Evolutionary conservation across 805 yeast genomes (phyloP), one percentile per base, ranked within the genome.

Genomic region (Candida khao-thaluensis): DNA sequence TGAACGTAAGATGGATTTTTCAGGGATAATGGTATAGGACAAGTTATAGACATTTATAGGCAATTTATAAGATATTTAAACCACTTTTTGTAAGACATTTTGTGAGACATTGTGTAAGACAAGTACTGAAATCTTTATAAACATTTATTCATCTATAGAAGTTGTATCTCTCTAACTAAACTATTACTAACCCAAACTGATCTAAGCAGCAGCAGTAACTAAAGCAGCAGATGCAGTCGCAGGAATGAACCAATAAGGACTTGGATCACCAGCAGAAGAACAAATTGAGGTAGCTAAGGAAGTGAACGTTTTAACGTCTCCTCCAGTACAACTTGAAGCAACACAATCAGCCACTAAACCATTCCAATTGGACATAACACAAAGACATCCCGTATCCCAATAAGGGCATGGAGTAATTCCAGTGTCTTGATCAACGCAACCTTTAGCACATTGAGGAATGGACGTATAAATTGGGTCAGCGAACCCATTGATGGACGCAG

Each of bases 371-470:
- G 66, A 50, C 62, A 67, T 66, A 18, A 64, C 67, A 60, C 72
- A 67, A 39, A 67, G 59, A 52, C 72, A 67, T 10, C 72, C 72
- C 36, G 71, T 59, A 50, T 67, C 72, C 71, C 72, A 67, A 59
- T 64, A 64, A 38, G 72, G 72, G 42, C 72, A 67, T 35, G 71
- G 71, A 22, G 71, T 64, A 34, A 52, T 48, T 7, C 58, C 57
- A 31, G 70, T 64, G 40, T 57, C 50, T 32, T 45, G 43, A 21
- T 41, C 47, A 23, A 64, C 59, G 54, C 72, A 66, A 5, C 45
- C 21, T 40, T 62, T 51, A 29, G 69, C 72, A 54, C 72, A 66
- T 10, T 46, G 40, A 16, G 72, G 69, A 35, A 59, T 49, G 8
- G 46, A 39, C 42, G 42, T 56, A 41, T 57, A 59, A 40, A 65